Evolutionary conservation across 805 yeast species (phyloP), one percentile per base, ranked within the genome.

Genomic region (Metschnikowia lunata): DNA sequence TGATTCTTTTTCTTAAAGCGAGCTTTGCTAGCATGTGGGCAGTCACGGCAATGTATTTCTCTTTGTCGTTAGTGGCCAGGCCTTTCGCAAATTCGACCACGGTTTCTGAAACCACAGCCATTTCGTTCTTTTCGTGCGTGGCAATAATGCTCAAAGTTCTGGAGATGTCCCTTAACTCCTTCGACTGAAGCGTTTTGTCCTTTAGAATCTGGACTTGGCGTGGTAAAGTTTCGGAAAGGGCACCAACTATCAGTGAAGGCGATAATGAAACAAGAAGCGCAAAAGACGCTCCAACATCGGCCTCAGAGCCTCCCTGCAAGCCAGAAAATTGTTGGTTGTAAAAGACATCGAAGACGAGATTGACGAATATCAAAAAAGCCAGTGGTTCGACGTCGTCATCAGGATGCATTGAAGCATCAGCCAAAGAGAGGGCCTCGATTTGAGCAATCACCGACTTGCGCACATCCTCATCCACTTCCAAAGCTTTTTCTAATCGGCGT

Each of bases 401-500:
- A 3, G 41, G 45, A 1, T 43, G 59, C 57, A 42, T 54, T 30
- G 52, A 48, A 9, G 15, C 26, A 13, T 36, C 33, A 0, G 48
- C 64, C 2, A 37, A 37, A 1, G 57, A 45, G 14, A 57, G 39
- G 4, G 26, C n/a, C 0, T 37, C 40, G 14, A 67, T 59, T 30
- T 62, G 58, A 2, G 43, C 14, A n/a, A 51, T 46, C 14, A 68
- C 46, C 8, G 58, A 49, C 0, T 39, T 36, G 23, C 67, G 67
- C 1, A 85, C 86, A 2, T 54, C 57, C 0, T 70, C 70, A 56
- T 88, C 95, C 34, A 75, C 64, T 34, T 79, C 83, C 9, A 86
- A 40, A 0, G 91, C 86, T 46, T 79, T 85, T 8, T 83, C 88
- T 26, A 86, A 54, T 55, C 91, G 72, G 0, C 76, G 64, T 4